A percentile compares a stretch with the other conserved stretches of the same genome.
Evolutionary conservation across 2,329 filamentous ascomycete genomes (phyloP).

Genomic region (Emericellopsis cladophorae): DNA sequence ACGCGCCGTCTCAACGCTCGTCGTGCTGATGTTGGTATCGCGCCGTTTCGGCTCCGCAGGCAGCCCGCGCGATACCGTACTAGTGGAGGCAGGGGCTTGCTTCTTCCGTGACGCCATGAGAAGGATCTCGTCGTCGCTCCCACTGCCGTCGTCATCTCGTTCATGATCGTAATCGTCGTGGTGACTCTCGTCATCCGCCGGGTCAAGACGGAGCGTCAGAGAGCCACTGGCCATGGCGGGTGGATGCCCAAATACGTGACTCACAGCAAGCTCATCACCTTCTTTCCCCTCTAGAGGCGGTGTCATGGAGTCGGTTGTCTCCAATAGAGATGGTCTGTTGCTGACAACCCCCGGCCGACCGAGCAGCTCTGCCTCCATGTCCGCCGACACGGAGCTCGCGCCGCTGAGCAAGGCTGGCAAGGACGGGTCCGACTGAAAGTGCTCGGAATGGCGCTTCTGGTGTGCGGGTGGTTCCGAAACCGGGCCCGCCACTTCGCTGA

Average conservation of each 20-base stretch:
- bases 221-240: constrained; percentile 18
- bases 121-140: constrained; percentile 41
- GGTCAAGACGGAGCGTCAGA: constrained; percentile 13
- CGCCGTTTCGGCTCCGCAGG: constrained; percentile 32
- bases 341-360: constrained; percentile 32
- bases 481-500: constrained; percentile 38
- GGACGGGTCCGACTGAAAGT: constrained; percentile 51
- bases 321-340: constrained; percentile 27
- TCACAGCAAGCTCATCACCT: constrained; percentile 30
- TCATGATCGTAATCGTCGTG: constrained; percentile 15
- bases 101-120: constrained; percentile 40
- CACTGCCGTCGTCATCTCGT: constrained; percentile 26
- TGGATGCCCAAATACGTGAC: constrained; percentile 20
- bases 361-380: constrained; percentile 48
- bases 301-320: constrained; percentile 41
- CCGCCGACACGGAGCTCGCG: constrained; percentile 51
- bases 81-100: constrained; percentile 7
- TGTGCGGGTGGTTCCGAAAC: constrained; percentile 19
- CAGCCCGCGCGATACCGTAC: neutral
- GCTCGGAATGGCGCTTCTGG: constrained; percentile 29
- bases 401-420: constrained; percentile 50
- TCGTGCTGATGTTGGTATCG: constrained; percentile 47
- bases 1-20: constrained; percentile 46
- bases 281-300: constrained; percentile 38
- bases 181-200: neutral